These are phyloP conservation scores for Paramecium sonneborni DNA, from an alignment of 73 alveolate genomes.

Conservation along the genomic window DNA sequence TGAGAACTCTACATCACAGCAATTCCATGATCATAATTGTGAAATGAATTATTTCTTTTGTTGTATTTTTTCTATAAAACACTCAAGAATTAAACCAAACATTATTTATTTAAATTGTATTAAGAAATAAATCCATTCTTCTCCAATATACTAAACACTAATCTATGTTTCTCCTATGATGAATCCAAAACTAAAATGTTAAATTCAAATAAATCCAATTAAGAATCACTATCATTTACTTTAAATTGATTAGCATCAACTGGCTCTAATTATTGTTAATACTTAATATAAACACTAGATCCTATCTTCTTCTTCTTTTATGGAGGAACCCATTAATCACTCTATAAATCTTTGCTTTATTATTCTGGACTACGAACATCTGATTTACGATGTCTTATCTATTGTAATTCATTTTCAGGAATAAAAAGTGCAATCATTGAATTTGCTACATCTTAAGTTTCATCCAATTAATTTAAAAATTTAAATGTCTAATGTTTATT, in stretches of 20 bases:
- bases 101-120: background rate
- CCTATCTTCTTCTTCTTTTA: slow-evolving; percentile 21
- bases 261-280: background rate
- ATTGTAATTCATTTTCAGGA: slow-evolving; percentile 42
- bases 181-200: slow-evolving; percentile 27
- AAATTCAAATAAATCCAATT: slow-evolving; percentile 57
- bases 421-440: slow-evolving; percentile 49
- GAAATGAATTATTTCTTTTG: slow-evolving; percentile 58
- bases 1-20: slow-evolving; percentile 66
- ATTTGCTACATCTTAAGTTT: slow-evolving; percentile 47
- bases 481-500: slow-evolving; percentile 45
- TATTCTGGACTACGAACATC: background rate
- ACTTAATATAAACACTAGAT: slow-evolving; percentile 8
- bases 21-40: slow-evolving; percentile 65
- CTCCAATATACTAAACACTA: slow-evolving; percentile 48
- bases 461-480: slow-evolving; percentile 18
- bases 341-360: background rate
- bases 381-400: slow-evolving; percentile 30
- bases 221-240: background rate
- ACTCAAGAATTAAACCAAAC: slow-evolving; percentile 47
- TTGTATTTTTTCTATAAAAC: slow-evolving; percentile 51
- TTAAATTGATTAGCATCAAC: background rate
- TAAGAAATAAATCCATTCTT: slow-evolving; percentile 34
- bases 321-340: background rate
- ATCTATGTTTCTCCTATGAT: slow-evolving; percentile 25